These are phyloP conservation scores for Phytophthora palmivora DNA, from an alignment of 352 stramenopile species.

Conservation along the genomic window DNA sequence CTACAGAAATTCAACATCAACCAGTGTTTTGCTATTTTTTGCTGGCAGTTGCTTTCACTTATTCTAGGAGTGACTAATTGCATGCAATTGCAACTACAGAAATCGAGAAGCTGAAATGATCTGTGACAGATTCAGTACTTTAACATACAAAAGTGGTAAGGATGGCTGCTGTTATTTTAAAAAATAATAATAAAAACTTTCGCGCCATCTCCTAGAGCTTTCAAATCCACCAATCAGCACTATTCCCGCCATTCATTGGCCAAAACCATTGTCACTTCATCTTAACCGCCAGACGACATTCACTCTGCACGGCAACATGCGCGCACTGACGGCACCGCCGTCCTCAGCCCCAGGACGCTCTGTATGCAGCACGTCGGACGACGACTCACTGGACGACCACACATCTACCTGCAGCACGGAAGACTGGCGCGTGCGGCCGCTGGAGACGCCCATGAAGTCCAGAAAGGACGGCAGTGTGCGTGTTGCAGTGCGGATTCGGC, in stretches of 20 bases:
- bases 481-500: conserved; percentile 82
- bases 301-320: conserved; percentile 24
- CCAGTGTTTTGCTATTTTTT: conserved; percentile 19
- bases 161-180: too few relatives aligned
- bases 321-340: conserved; percentile 13
- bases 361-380: conserved; percentile 23
- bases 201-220: conserved; percentile 16
- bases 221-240: conserved; percentile 26
- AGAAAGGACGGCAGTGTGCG: conserved; percentile 75
- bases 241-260: conserved; percentile 16
- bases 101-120: too few relatives aligned
- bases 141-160: too few relatives aligned
- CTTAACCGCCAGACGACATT: conserved; percentile 18
- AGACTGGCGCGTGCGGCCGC: conserved; percentile 18
- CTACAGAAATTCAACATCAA: background rate
- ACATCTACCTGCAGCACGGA: conserved; percentile 20
- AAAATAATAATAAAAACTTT: too few relatives aligned
- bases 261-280: conserved; percentile 30
- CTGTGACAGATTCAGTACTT: too few relatives aligned
- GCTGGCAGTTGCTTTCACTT: background rate
- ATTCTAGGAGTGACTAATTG: too few relatives aligned
- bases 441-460: conserved; percentile 17
- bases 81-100: too few relatives aligned
- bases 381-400: conserved; percentile 30
- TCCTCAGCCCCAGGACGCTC: background rate